These are phyloP conservation scores for Penicillium palitans DNA, from an alignment of 2,329 filamentous ascomycete species.

Conservation along the genomic window DNA sequence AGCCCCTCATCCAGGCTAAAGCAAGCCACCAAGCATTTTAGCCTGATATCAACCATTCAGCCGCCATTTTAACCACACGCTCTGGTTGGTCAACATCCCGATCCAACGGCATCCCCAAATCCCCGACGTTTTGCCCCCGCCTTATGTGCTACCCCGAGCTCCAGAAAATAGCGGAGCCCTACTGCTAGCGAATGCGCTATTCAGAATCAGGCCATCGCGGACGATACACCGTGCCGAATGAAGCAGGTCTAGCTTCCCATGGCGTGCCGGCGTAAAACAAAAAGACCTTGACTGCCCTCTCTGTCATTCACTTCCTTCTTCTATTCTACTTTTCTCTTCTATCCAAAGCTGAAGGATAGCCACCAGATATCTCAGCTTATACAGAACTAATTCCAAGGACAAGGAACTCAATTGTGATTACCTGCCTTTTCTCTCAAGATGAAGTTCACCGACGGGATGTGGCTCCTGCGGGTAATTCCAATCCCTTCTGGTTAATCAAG, in stretches of 20 bases:
- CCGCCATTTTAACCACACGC: slow-evolving; percentile 1
- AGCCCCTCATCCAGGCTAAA: not conserved
- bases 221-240: slow-evolving; percentile 18
- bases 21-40: slow-evolving; percentile 10
- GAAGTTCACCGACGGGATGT: slow-evolving; percentile 48
- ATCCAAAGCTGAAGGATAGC: not conserved
- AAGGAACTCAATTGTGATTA: not conserved
- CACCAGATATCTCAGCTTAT: not conserved
- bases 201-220: slow-evolving; percentile 13
- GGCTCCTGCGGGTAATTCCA: slow-evolving; percentile 33
- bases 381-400: not conserved
- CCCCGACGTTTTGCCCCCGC: slow-evolving; percentile 4
- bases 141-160: slow-evolving; percentile 4
- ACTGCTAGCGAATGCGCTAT: not conserved
- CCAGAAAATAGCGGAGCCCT: slow-evolving; percentile 5
- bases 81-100: slow-evolving; percentile 14
- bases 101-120: not conserved
- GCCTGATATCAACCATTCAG: slow-evolving; percentile 19
- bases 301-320: not conserved
- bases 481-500: not conserved
- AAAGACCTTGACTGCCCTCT: not conserved
- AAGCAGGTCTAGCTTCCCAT: not conserved
- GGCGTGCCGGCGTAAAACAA: not conserved
- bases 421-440: slow-evolving; percentile 25
- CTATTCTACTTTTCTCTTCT: not conserved